phyloP scores from a whole-genome alignment of 352 stramenopile species.

The Phytophthora podocarpi region DNA sequence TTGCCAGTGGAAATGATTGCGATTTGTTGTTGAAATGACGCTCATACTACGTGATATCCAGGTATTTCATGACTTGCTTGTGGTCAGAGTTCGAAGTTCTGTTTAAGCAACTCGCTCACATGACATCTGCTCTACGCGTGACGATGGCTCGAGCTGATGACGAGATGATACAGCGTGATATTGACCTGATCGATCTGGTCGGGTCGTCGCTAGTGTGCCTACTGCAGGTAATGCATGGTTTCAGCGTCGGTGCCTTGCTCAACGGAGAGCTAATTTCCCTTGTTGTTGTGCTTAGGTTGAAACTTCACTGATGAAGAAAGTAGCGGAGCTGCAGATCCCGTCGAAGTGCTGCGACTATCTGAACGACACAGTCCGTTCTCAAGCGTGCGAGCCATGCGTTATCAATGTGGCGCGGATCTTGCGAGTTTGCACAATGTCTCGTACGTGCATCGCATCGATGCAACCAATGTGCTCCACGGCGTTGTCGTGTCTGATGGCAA shows the following conservation, averaged over 20 bases:
- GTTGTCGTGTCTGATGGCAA: slow-evolving; percentile 59
- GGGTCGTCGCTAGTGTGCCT: slow-evolving; percentile 80
- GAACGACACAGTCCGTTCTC: slow-evolving; percentile 68
- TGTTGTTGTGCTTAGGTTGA: slow-evolving; percentile 53
- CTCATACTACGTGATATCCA: slow-evolving; percentile 15
- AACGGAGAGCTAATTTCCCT: neutral
- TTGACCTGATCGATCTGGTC: slow-evolving; percentile 72
- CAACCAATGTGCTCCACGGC: slow-evolving; percentile 60
- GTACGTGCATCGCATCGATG: slow-evolving; percentile 56
- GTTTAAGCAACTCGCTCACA: slow-evolving; percentile 65
- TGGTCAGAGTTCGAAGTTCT: slow-evolving; percentile 84
- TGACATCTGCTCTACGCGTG: slow-evolving; percentile 64
- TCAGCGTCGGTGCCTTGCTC: neutral
- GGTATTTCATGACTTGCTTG: slow-evolving; percentile 79
- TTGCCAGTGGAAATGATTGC: neutral
- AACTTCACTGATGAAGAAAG: slow-evolving; percentile 57
- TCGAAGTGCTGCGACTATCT: slow-evolving; percentile 71
- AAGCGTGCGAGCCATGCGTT: slow-evolving; percentile 63
- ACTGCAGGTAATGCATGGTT: slow-evolving; percentile 52
- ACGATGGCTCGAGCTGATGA: slow-evolving; percentile 74
- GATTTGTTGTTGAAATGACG: neutral
- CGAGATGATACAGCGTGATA: slow-evolving; percentile 65
- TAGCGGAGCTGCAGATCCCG: slow-evolving; percentile 61
- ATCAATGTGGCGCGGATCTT: slow-evolving; percentile 73
- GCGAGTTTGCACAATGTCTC: slow-evolving; percentile 66